Percentiles rank a stretch among this genome's conserved stretches.
Evolutionary conservation across 768 basidiomycete genomes (phyloP).

Genomic region (Tubosaeta sp.): DNA sequence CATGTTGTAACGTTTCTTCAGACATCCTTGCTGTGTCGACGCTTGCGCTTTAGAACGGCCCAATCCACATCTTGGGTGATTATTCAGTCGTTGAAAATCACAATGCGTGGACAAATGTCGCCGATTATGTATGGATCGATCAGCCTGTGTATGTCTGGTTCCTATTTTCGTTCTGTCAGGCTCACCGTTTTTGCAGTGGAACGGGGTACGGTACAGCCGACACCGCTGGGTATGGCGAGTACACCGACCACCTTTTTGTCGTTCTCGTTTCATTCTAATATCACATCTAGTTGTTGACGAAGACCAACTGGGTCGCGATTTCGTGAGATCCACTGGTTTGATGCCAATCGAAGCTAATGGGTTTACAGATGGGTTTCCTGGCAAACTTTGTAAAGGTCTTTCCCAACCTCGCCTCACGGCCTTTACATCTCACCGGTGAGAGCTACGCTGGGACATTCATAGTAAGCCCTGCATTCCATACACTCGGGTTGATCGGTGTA

Average conservation of each 20-base stretch:
- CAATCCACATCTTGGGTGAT: constrained; percentile 52
- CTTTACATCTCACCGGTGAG: constrained; percentile 67
- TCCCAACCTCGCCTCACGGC: constrained; percentile 63
- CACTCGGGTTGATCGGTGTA: neutral
- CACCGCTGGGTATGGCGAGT: constrained; percentile 54
- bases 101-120: constrained; percentile 54
- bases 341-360: neutral
- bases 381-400: constrained; percentile 71
- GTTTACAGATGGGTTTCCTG: constrained; percentile 62
- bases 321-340: constrained; percentile 30
- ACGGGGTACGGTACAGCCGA: constrained; percentile 65
- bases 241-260: neutral
- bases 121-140: constrained; percentile 72
- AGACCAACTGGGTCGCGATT: constrained; percentile 58
- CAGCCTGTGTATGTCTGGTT: constrained; percentile 52
- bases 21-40: constrained; percentile 16
- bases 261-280: neutral
- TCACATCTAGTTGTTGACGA: constrained; percentile 47
- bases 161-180: neutral
- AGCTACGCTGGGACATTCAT: constrained; percentile 75
- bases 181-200: constrained; percentile 38
- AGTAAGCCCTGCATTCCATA: constrained; percentile 32
- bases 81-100: constrained; percentile 48
- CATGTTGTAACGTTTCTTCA: constrained; percentile 19
- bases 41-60: constrained; percentile 59